A percentile compares a stretch with the other conserved stretches of the same genome.
These are phyloP conservation scores for Lycium barbarum DNA, from an alignment of 257 asterid genomes.

Conservation along the genomic window DNA sequence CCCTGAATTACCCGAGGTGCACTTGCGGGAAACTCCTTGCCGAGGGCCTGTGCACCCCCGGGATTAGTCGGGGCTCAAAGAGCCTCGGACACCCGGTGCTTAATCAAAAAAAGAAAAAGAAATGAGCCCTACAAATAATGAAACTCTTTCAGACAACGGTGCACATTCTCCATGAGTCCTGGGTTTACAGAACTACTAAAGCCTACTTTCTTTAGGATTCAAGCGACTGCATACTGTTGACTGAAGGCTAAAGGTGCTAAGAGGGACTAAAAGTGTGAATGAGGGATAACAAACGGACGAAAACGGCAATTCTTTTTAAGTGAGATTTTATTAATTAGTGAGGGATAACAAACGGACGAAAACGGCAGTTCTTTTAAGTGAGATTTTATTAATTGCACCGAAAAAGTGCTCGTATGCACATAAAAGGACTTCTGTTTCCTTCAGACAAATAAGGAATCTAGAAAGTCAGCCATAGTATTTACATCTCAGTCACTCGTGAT, in stretches of 20 bases:
- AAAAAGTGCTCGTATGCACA: background rate
- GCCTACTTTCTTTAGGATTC: background rate
- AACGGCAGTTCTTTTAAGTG: no score
- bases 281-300: background rate
- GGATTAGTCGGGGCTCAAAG: no score
- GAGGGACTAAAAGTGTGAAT: constrained; percentile 3
- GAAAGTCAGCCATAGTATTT: constrained; percentile 7
- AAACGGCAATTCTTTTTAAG: background rate
- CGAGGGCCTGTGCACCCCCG: no score
- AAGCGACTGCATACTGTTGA: background rate
- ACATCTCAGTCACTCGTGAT: background rate
- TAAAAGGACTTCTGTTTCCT: background rate
- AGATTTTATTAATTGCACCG: background rate
- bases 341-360: no score
- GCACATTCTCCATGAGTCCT: background rate
- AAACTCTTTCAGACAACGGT: background rate
- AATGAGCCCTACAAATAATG: background rate
- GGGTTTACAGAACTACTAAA: background rate
- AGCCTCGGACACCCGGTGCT: no score
- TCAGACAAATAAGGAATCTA: background rate
- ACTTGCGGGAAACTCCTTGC: no score
- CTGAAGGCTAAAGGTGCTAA: constrained; percentile 14
- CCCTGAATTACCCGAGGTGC: no score
- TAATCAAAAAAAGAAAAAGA: no score
- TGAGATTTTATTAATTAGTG: no score